Evolutionary conservation across 495 filamentous ascomycete species (phyloP).

Genomic region (Pseudoneurospora amorphoporcata): DNA sequence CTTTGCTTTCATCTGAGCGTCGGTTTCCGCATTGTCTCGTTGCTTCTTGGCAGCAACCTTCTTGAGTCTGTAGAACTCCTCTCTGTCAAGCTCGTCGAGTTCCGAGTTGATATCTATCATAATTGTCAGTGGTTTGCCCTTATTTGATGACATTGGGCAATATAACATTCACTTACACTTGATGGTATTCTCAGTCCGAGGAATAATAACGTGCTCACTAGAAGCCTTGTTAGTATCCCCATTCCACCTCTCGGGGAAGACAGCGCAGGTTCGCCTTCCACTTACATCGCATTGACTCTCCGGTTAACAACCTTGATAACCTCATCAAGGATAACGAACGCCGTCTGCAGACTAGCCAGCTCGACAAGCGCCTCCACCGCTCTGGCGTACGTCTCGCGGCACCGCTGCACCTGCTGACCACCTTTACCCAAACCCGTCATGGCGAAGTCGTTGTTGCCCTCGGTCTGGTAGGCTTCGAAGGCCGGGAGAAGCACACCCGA

Average conservation of each 20-base stretch:
- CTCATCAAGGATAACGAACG: slow-evolving; percentile 95
- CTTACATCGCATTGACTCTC: slow-evolving; percentile 93
- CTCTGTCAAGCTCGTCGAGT: slow-evolving; percentile 92
- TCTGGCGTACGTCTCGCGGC: slow-evolving; percentile 92
- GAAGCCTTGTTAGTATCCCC: background rate
- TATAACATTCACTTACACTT: slow-evolving; percentile 51
- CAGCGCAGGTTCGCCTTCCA: slow-evolving; percentile 39
- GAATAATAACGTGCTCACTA: slow-evolving; percentile 94
- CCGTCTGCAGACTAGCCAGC: slow-evolving; percentile 92
- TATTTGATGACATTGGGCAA: background rate
- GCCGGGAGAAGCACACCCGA: slow-evolving; percentile 87
- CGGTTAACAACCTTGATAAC: slow-evolving; percentile 99
- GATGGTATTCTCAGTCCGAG: slow-evolving; percentile 96
- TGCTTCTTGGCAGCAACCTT: slow-evolving; percentile 97
- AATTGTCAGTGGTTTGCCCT: background rate
- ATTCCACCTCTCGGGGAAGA: background rate
- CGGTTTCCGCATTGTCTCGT: slow-evolving; percentile 62
- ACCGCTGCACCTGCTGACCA: slow-evolving; percentile 91
- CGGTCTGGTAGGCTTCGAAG: slow-evolving; percentile 79
- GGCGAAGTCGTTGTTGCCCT: slow-evolving; percentile 91
- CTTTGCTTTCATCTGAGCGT: slow-evolving; percentile 59
- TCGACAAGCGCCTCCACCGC: slow-evolving; percentile 96
- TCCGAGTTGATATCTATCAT: slow-evolving; percentile 88
- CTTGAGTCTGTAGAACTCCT: slow-evolving; percentile 97
- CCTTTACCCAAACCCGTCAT: slow-evolving; percentile 94